A percentile compares a stretch with the other conserved stretches of the same genome.
Evolutionary conservation across 768 basidiomycete species (phyloP).

Genomic region (Leccinum broughii): DNA sequence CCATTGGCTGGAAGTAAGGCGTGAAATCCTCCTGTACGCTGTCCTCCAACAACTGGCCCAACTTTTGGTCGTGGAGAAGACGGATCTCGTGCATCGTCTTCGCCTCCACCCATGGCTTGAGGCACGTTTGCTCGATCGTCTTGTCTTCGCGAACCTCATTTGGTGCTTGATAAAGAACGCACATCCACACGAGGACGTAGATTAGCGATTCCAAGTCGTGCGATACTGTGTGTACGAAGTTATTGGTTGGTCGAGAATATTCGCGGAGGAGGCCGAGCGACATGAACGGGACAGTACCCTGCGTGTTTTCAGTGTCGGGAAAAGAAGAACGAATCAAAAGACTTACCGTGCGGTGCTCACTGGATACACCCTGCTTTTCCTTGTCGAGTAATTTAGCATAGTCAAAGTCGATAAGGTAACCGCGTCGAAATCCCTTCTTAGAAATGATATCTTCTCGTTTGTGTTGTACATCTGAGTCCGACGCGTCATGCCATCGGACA

Average conservation of each 20-base stretch:
- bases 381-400: not conserved
- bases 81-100: not conserved
- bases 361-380: not conserved
- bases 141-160: not conserved
- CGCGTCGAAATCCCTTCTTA: not conserved
- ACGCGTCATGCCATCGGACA: not conserved
- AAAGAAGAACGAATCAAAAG: not conserved
- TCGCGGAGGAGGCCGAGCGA: not conserved
- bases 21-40: not conserved
- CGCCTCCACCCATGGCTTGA: not conserved
- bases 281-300: not conserved
- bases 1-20: not conserved
- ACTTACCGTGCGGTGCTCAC: not conserved
- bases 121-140: not conserved
- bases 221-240: not conserved
- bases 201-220: not conserved
- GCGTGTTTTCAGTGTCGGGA: not conserved
- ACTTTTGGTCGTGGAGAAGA: not conserved
- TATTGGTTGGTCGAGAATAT: not conserved
- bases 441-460: not conserved
- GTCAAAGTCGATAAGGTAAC: not conserved
- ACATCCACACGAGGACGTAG: not conserved
- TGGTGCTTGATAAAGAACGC: not conserved
- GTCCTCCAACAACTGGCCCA: not conserved
- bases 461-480: not conserved